A percentile compares a stretch with the other conserved stretches of the same genome.
Evolutionary conservation across 257 asterid species (phyloP).

Genomic region (Solanum clarkiae): DNA sequence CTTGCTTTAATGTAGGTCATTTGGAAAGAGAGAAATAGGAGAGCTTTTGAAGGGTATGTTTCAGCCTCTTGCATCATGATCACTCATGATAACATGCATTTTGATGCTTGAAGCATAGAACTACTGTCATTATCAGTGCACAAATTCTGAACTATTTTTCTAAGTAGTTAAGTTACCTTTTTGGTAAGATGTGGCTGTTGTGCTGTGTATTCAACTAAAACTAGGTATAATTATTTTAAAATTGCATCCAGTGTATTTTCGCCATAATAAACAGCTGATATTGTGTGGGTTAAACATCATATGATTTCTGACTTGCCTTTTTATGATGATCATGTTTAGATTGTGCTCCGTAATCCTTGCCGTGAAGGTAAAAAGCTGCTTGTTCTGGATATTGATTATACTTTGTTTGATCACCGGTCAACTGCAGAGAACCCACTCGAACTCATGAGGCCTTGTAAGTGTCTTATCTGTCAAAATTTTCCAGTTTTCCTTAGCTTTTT

Average conservation of each 20-base stretch:
- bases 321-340: slow-evolving; percentile 24
- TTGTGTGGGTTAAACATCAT: background rate
- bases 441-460: slow-evolving; percentile 95
- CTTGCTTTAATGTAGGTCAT: background rate
- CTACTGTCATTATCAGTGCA: background rate
- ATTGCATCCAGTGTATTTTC: background rate
- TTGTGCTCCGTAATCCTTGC: slow-evolving; percentile 72
- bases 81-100: background rate
- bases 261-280: background rate
- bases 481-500: background rate
- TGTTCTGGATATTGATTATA: slow-evolving; percentile 88
- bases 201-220: background rate
- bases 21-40: background rate
- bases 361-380: slow-evolving; percentile 91
- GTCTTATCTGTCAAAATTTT: background rate
- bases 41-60: background rate
- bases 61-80: background rate
- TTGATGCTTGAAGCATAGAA: background rate
- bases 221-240: background rate
- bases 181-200: background rate
- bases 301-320: background rate
- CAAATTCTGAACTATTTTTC: background rate
- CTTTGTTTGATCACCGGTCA: slow-evolving; percentile 91
- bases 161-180: background rate
- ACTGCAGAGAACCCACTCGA: slow-evolving; percentile 85